These are phyloP conservation scores for Volutella citrinella DNA, from an alignment of 2,329 filamentous ascomycete species.

Conservation along the genomic window DNA sequence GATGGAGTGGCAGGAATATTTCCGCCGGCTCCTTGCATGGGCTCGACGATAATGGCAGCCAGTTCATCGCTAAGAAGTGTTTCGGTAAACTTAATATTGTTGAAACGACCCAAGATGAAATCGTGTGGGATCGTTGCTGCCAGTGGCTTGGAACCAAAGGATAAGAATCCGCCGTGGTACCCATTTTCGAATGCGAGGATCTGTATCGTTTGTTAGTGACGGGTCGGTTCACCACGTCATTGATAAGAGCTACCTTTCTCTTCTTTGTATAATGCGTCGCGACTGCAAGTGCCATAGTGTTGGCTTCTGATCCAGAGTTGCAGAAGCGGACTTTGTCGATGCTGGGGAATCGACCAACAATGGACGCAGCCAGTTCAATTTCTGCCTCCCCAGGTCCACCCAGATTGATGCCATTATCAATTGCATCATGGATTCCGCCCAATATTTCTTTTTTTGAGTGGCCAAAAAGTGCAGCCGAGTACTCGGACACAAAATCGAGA, in stretches of 20 bases:
- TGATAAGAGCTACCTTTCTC: too few relatives aligned
- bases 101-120: constrained; percentile 56
- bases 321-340: constrained; percentile 53
- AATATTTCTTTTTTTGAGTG: too few relatives aligned
- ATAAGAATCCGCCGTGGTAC: constrained; percentile 26
- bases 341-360: constrained; percentile 44
- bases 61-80: constrained; percentile 41
- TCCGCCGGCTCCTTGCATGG: constrained; percentile 58
- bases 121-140: constrained; percentile 26
- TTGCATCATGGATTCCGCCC: constrained; percentile 42
- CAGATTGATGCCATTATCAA: constrained; percentile 48
- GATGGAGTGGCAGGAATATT: constrained; percentile 42
- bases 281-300: constrained; percentile 48
- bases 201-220: too few relatives aligned
- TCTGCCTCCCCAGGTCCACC: constrained; percentile 48
- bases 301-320: constrained; percentile 60
- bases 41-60: constrained; percentile 59
- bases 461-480: constrained; percentile 58
- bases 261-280: constrained; percentile 30
- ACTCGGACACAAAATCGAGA: constrained; percentile 57
- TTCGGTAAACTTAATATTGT: constrained; percentile 42
- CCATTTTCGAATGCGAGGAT: constrained; percentile 44
- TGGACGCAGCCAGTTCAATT: constrained; percentile 39
- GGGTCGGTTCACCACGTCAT: too few relatives aligned
- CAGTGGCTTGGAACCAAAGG: constrained; percentile 27